Percentiles rank a stretch among this genome's conserved stretches.
Evolutionary conservation across 108 stramenopile genomes (phyloP).

Genomic region (Cylindrotheca fusiformis): DNA sequence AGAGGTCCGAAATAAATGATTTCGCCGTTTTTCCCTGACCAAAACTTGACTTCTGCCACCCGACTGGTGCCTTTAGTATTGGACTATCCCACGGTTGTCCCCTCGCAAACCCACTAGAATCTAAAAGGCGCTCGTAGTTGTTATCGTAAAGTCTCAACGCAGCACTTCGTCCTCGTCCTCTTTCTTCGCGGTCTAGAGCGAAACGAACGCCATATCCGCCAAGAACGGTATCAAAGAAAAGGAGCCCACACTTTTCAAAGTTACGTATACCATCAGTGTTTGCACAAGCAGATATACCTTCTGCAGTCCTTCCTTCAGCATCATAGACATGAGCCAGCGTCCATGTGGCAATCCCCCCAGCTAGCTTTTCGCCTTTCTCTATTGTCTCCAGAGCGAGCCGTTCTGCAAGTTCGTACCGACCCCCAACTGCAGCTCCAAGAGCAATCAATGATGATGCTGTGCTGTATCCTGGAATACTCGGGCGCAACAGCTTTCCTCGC

Average conservation of each 20-base stretch:
- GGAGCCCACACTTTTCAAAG: constrained; percentile 65
- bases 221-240: constrained; percentile 69
- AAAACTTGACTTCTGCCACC: constrained; percentile 28
- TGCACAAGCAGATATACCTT: constrained; percentile 73
- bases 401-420: constrained; percentile 56
- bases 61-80: constrained; percentile 33
- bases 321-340: constrained; percentile 66
- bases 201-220: constrained; percentile 74
- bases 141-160: constrained; percentile 71
- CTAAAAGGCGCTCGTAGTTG: constrained; percentile 55
- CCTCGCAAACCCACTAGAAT: constrained; percentile 63
- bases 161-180: constrained; percentile 54
- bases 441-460: constrained; percentile 61
- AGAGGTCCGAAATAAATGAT: constrained; percentile 36
- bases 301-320: constrained; percentile 70
- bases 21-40: constrained; percentile 31
- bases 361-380: constrained; percentile 44
- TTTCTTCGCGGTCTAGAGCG: constrained; percentile 67
- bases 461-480: constrained; percentile 61
- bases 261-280: constrained; percentile 62
- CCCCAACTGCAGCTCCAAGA: constrained; percentile 68
- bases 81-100: constrained; percentile 24
- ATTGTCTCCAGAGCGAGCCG: constrained; percentile 49
- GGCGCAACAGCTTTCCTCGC: constrained; percentile 43
- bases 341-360: constrained; percentile 66